Base-by-base conservation (phyloP, 23 red algal genomes). In the Gracilaria gracilis region DNA sequence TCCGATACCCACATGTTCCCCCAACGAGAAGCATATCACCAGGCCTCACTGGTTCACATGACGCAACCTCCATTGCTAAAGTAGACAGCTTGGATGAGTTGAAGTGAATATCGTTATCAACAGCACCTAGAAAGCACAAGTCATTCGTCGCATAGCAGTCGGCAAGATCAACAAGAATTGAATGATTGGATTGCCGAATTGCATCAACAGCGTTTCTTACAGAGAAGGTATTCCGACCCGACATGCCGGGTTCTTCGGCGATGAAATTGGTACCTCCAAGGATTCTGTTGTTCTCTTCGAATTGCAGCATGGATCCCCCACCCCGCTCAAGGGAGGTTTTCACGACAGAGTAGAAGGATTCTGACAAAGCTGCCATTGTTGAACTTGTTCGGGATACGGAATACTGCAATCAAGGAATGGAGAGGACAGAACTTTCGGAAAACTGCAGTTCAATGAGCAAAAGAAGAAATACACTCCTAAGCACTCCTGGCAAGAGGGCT, bases 21-120 rank as follows among this genome's bases (percentile, higher is more conserved):
- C 62, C 27, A 15, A 67, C 62, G 62, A 67, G 9, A 9, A 67
- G 62, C 62, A 67, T 67, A 13, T 67, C 62, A 19, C 62, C 62
- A 14, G 28, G 62, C 20, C 62, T 28, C 7, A 67, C 62, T 12
- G 62, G 62, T 13, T 67, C 62, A 13, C 9, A 21, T 21, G 9
- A 21, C 20, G 11, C 62, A 12, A 67, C 62, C 1, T 28, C 20
- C 24, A 15, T 34, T 12, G n/a, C 62, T 14, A 67, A 33, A 17
- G 27, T 15, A 5, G 9, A 2, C 1, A 67, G 9, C 24, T 31
- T 31, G 16, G 12, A 67, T 46, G 42, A 46, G 62, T 19, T 21
- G 24, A 12, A 12, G 2, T 33, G 62, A 12, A 21, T 19, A 9
- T 67, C 62, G 25, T 21, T 24, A 15, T 67, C 9, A 67, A 67